phyloP scores from a whole-genome alignment of 2,329 filamentous ascomycete species.

The Erysiphe neolycopersici region DNA sequence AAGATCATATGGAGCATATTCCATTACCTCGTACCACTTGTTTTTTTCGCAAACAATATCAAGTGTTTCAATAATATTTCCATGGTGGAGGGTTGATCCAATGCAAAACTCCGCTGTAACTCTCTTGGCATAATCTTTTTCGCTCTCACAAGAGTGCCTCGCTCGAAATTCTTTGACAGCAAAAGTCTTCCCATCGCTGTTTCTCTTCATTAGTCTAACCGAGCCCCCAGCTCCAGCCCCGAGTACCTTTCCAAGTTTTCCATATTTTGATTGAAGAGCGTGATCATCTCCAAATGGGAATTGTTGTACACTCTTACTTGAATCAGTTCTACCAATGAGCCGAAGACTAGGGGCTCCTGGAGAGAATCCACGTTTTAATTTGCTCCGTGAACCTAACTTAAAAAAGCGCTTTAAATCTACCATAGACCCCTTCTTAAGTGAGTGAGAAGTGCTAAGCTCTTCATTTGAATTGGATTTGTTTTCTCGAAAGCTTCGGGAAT shows the following conservation, averaged over 20 bases:
- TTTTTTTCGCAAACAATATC: constrained; percentile 88
- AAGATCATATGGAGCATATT: constrained; percentile 84
- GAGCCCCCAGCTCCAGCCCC: constrained; percentile 88
- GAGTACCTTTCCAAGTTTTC: constrained; percentile 80
- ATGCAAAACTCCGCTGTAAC: constrained; percentile 96
- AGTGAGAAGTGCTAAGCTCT: background rate
- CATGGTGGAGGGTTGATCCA: constrained; percentile 84
- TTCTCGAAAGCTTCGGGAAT: constrained; percentile 20
- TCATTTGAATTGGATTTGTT: constrained; percentile 10
- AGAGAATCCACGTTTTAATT: constrained; percentile 37
- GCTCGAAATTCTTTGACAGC: constrained; percentile 93
- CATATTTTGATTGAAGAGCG: constrained; percentile 71
- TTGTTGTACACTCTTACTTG: constrained; percentile 23
- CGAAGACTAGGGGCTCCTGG: constrained; percentile 23
- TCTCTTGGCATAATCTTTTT: constrained; percentile 94
- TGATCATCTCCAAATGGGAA: constrained; percentile 90
- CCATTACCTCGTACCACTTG: constrained; percentile 97
- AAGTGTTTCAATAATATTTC: constrained; percentile 93
- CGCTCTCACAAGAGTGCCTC: constrained; percentile 73
- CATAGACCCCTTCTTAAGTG: constrained; percentile 48
- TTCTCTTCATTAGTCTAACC: constrained; percentile 79
- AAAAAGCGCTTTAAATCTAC: constrained; percentile 93
- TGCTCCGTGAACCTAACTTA: constrained; percentile 44
- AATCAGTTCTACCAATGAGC: background rate
- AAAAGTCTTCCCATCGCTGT: constrained; percentile 77